Conservation (phyloP, 2,329 filamentous ascomycete species). For the Pseudogymnoascus pannorum region DNA sequence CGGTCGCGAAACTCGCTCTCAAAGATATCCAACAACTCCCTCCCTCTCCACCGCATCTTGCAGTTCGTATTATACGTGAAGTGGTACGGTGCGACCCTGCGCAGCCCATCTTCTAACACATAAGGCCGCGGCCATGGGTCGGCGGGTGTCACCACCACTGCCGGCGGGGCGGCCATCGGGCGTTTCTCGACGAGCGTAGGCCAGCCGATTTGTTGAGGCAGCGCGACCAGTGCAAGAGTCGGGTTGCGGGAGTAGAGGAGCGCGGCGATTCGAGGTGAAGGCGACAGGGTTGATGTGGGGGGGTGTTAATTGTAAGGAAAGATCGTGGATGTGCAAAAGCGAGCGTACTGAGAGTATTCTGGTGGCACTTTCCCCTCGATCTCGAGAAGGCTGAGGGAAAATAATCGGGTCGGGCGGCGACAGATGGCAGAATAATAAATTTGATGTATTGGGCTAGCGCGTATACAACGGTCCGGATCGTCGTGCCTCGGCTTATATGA, state of each 20-base stretch:
- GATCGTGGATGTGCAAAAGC: neutral
- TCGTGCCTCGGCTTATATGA: neutral
- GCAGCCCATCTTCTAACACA: constrained; percentile 73
- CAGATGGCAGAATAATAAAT: neutral
- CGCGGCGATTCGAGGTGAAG: constrained; percentile 44
- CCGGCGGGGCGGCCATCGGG: constrained; percentile 37
- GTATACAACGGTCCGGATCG: neutral
- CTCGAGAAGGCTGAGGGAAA: constrained; percentile 1
- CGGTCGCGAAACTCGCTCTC: constrained; percentile 86
- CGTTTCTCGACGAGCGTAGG: constrained; percentile 29
- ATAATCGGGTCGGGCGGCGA: neutral
- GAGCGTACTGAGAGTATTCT: neutral
- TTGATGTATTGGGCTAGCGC: neutral
- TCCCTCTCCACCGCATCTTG: constrained; percentile 86
- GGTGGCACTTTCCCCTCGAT: neutral
- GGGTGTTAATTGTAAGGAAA: neutral
- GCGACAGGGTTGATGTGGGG: constrained; percentile 33
- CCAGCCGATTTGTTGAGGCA: constrained; percentile 23
- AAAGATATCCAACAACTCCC: constrained; percentile 79
- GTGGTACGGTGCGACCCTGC: constrained; percentile 79
- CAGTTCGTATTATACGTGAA: constrained; percentile 93
- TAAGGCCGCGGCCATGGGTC: constrained; percentile 62
- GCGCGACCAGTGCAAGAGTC: constrained; percentile 38
- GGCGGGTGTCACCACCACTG: constrained; percentile 44
- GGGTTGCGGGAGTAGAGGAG: constrained; percentile 40